Evolutionary conservation across 2,329 filamentous ascomycete genomes (phyloP).

Genomic region (Ophidiomyces ophidiicola): DNA sequence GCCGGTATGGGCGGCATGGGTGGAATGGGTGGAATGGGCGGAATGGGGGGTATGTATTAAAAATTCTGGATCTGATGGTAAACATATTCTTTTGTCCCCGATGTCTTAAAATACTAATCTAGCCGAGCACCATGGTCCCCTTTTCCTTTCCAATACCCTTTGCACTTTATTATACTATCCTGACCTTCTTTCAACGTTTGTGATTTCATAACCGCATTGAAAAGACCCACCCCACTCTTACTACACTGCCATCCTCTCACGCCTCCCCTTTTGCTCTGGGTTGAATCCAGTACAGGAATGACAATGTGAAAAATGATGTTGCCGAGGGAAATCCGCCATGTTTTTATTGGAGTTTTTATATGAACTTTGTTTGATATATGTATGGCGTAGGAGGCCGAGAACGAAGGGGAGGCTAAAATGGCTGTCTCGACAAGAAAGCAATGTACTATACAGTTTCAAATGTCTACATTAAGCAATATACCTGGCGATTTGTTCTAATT

Average conservation of each 20-base stretch:
- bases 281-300: too few species aligned
- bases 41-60: conserved; percentile 56
- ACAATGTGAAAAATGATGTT: too few species aligned
- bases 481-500: neutral
- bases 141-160: conserved; percentile 7
- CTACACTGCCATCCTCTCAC: neutral
- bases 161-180: neutral
- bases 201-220: conserved; percentile 1
- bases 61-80: conserved; percentile 14
- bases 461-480: conserved; percentile 1
- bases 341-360: conserved; percentile 3
- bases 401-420: neutral
- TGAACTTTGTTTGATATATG: conserved; percentile 1
- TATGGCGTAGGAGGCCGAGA: conserved; percentile 2
- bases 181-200: neutral
- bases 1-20: conserved; percentile 43
- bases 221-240: conserved; percentile 10
- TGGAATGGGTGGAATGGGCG: conserved; percentile 53
- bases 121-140: conserved; percentile 1
- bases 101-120: conserved; percentile 13
- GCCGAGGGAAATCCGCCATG: too few species aligned
- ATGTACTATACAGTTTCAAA: conserved; percentile 7
- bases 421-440: neutral
- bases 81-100: conserved; percentile 10
- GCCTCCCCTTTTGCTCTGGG: conserved; percentile 4